These are phyloP conservation scores for Taphrina pruni DNA, from an alignment of 1,139 yeast species.

Conservation along the genomic window DNA sequence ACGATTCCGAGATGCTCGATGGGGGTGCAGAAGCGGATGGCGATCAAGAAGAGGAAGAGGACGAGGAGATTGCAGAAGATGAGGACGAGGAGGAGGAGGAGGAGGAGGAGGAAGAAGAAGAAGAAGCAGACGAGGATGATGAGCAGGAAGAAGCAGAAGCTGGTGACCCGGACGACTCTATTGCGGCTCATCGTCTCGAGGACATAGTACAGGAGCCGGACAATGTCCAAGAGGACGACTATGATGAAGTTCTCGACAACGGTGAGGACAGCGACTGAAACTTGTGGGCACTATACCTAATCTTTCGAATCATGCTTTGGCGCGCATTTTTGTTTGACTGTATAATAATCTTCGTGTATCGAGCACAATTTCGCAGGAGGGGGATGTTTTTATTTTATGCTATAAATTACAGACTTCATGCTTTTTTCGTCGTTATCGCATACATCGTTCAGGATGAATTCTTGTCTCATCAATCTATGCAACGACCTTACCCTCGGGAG, in stretches of 20 bases:
- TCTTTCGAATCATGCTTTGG: neutral
- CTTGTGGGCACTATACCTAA: neutral
- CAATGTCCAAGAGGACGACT: conserved; percentile 19
- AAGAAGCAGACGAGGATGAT: conserved; percentile 16
- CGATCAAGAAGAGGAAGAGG: neutral
- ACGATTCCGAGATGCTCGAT: neutral
- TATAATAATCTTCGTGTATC: too few species aligned
- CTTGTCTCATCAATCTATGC: conserved; percentile 4
- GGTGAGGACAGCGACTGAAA: conserved; percentile 37
- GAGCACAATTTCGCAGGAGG: neutral
- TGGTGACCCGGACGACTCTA: neutral
- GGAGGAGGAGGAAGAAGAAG: conserved; percentile 14
- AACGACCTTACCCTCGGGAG: conserved; percentile 38
- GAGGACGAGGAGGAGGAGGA: conserved; percentile 17
- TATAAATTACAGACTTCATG: conserved; percentile 13
- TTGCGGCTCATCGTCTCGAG: neutral
- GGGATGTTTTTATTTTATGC: conserved; percentile 3
- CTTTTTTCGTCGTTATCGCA: neutral
- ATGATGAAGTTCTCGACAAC: conserved; percentile 36
- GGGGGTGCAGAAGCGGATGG: neutral
- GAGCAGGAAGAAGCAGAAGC: conserved; percentile 16
- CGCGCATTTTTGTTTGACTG: neutral
- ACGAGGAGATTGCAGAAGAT: conserved; percentile 4
- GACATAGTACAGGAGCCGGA: conserved; percentile 2
- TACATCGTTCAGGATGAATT: neutral